Evolutionary conservation across 2,329 filamentous ascomycete species (phyloP).

Genomic region (Curvularia hawaiiensis): DNA sequence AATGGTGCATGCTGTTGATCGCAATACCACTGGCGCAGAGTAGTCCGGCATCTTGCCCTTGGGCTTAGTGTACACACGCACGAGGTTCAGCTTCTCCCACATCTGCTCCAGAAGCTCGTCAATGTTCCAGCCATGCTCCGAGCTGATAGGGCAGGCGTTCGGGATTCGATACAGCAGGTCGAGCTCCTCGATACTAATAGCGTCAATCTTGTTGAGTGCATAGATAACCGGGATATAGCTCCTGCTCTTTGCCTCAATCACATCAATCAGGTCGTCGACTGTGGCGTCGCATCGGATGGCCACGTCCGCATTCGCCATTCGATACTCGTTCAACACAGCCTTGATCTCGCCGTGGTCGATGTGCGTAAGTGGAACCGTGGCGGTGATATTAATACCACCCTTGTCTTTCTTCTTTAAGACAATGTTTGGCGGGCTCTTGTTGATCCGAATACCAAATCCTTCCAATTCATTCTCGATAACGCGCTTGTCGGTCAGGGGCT

Average conservation of each 20-base stretch:
- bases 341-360: constrained; percentile 97
- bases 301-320: constrained; percentile 95
- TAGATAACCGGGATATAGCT: constrained; percentile 99
- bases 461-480: constrained; percentile 95
- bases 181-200: constrained; percentile 96
- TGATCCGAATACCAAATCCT: constrained; percentile 96
- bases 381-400: constrained; percentile 95
- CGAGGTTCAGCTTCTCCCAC: constrained; percentile 95
- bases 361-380: constrained; percentile 86
- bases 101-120: constrained; percentile 96
- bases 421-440: constrained; percentile 96
- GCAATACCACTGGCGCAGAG: constrained; percentile 85
- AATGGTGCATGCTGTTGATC: constrained; percentile 80
- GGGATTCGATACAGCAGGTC: constrained; percentile 96
- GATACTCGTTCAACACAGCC: constrained; percentile 96
- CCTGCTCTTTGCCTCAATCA: constrained; percentile 91
- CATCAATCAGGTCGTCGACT: constrained; percentile 93
- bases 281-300: constrained; percentile 98
- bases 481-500: constrained; percentile 94
- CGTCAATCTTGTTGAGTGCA: constrained; percentile 98
- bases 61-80: constrained; percentile 96
- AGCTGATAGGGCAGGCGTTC: constrained; percentile 95
- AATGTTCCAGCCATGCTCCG: constrained; percentile 93
- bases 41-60: constrained; percentile 97
- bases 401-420: constrained; percentile 99